These are phyloP conservation scores for Podaxis sp. DNA, from an alignment of 768 basidiomycete genomes.

Conservation along the genomic window DNA sequence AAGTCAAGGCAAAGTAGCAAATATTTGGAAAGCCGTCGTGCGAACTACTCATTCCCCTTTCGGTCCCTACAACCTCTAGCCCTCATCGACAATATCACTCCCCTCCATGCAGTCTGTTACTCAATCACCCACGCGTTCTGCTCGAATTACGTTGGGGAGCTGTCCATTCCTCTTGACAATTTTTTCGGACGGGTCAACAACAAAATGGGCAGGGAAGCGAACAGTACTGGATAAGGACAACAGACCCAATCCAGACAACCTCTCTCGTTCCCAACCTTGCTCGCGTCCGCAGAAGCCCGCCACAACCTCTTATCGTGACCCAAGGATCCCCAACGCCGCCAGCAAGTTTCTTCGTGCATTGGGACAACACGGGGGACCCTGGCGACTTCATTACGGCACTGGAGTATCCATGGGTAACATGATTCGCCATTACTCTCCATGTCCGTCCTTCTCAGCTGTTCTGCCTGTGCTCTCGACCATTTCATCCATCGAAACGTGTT, in stretches of 20 bases:
- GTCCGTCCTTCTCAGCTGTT: neutral
- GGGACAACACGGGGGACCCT: neutral
- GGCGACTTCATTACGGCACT: neutral
- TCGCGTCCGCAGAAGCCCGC: neutral
- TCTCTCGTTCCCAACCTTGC: neutral
- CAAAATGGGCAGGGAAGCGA: neutral
- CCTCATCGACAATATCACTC: neutral
- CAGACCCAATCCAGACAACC: neutral
- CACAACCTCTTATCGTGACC: too few species aligned
- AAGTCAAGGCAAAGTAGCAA: neutral
- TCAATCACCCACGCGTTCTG: neutral
- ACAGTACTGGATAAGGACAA: neutral
- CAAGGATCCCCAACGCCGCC: neutral
- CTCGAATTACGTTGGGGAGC: neutral
- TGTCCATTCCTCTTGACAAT: neutral
- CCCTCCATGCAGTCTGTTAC: neutral
- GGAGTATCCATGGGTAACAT: neutral
- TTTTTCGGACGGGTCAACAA: neutral
- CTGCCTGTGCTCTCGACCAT: neutral
- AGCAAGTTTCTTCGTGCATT: neutral
- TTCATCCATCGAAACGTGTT: neutral
- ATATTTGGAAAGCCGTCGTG: constrained; percentile 12
- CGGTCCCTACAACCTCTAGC: neutral
- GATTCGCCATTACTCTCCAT: neutral
- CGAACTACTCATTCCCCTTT: constrained; percentile 6